Evolutionary conservation across 148 eudicot genomes (phyloP).

Genomic region (Bassia scoparia): DNA sequence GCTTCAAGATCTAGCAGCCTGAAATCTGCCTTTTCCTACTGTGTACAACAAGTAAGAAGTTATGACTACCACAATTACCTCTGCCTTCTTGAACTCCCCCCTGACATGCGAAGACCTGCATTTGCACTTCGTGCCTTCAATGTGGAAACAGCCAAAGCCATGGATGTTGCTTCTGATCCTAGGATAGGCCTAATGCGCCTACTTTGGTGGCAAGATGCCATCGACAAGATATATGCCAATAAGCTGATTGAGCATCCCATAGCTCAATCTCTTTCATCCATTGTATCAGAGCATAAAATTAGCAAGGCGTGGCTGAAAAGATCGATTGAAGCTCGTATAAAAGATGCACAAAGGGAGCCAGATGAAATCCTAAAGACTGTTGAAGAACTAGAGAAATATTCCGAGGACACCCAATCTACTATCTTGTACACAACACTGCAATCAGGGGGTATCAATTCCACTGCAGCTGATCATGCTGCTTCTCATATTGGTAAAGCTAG

Average conservation of each 20-base stretch:
- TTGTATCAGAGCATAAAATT: conserved; percentile 55
- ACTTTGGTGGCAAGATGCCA: conserved; percentile 89
- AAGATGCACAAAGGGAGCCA: conserved; percentile 71
- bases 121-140: conserved; percentile 96
- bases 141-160: conserved; percentile 85
- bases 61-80: conserved; percentile 95
- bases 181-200: conserved; percentile 93
- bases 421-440: conserved; percentile 75
- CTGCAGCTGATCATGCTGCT: conserved; percentile 95
- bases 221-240: conserved; percentile 68
- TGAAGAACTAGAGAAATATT: conserved; percentile 66
- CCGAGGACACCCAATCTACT: conserved; percentile 81
- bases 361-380: conserved; percentile 48
- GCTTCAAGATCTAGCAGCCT: conserved; percentile 52
- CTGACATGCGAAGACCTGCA: conserved; percentile 75
- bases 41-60: conserved; percentile 84
- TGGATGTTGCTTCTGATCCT: conserved; percentile 96
- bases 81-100: conserved; percentile 92
- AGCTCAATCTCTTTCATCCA: conserved; percentile 70
- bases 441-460: conserved; percentile 73
- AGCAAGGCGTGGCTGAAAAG: conserved; percentile 83
- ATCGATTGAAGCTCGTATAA: conserved; percentile 78
- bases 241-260: conserved; percentile 84
- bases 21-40: conserved; percentile 75
- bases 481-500: conserved; percentile 94